Base-by-base conservation (phyloP, 2,329 filamentous ascomycete species). In the Colletotrichum nymphaeae region DNA sequence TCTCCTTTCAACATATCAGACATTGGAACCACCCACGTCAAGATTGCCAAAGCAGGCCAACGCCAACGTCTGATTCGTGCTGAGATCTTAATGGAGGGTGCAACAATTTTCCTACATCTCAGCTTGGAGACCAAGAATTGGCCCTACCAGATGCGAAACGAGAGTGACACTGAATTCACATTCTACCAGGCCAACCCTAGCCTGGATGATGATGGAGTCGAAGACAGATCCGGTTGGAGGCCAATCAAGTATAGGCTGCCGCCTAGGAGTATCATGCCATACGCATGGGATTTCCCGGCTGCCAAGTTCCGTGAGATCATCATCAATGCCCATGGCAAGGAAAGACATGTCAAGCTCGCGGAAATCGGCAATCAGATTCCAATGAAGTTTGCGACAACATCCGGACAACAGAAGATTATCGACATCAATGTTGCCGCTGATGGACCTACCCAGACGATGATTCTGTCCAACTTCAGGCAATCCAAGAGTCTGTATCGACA, bases 121-220 rank as follows among this genome's bases (percentile, higher is more conserved):
- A 97, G 92, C 79, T 87, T 96, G 76, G 97, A 99, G 84, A 95
- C 91, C 6, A 97, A 97, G 82, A 95, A 97, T 80, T 99, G 97
- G 97, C 97, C 97, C 0, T 99, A 97, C 84, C 98, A 95, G 0
- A 98, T 99, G 92, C 93, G 97, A 76, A 99, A 99, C 80, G 97
- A 98, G 84, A 98, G 96, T 79, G 96, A 98, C 79, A 93, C 93
- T 28, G 97, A 98, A 80, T 98, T 98, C 82, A 93, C 96, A 62
- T 99, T 99, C 85, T 98, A 93, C 86, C 97, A 99, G 82, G 94
- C 95, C 22, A 93, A 98, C 78, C 97, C 97, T 5, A 97, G 96
- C 77, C 86, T 97, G 11, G 95, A 98, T 73, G 95, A 98, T 75
- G 95, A 98, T 73, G 95, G 96, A 68, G 88, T 89, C 5, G 93